Percentiles rank a stretch among this genome's conserved stretches.
phyloP scores from a whole-genome alignment of 495 filamentous ascomycete species.

The Sordaria brevicollis region DNA sequence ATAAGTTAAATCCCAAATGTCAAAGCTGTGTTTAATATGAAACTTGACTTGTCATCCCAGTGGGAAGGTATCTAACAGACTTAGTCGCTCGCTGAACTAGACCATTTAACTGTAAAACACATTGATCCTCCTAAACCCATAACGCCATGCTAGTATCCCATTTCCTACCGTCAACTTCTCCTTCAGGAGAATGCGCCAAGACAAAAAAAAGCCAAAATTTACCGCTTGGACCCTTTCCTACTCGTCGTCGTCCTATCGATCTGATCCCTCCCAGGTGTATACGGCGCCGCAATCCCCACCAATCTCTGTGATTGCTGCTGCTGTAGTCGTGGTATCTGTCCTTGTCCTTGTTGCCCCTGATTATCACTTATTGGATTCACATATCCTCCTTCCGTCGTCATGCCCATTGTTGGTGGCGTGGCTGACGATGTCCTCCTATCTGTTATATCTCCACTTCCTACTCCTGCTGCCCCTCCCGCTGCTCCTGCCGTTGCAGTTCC shows the following conservation, averaged over 20 bases:
- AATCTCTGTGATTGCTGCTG: constrained; percentile 15
- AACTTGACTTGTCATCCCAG: not conserved
- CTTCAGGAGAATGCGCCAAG: not conserved
- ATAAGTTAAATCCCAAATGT: too few species aligned
- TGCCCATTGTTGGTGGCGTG: not conserved
- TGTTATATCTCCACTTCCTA: not conserved
- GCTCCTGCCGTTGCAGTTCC: not conserved
- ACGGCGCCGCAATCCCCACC: constrained; percentile 60
- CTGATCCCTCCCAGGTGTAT: constrained; percentile 58
- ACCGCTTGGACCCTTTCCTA: constrained; percentile 13
- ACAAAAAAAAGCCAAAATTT: not conserved
- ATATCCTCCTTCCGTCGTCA: not conserved
- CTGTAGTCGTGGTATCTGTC: not conserved
- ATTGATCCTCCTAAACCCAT: not conserved
- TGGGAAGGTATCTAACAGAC: not conserved
- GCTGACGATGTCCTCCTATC: not conserved
- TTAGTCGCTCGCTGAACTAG: not conserved
- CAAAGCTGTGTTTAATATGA: too few species aligned
- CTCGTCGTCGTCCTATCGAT: constrained; percentile 42
- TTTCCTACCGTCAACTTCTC: constrained; percentile 2
- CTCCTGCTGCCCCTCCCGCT: not conserved
- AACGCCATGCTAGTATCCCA: constrained; percentile 10
- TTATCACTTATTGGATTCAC: not conserved
- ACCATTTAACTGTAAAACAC: not conserved
- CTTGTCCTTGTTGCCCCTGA: not conserved